Base-by-base conservation (phyloP, 805 yeast genomes). In the Candida ipomoeae region DNA sequence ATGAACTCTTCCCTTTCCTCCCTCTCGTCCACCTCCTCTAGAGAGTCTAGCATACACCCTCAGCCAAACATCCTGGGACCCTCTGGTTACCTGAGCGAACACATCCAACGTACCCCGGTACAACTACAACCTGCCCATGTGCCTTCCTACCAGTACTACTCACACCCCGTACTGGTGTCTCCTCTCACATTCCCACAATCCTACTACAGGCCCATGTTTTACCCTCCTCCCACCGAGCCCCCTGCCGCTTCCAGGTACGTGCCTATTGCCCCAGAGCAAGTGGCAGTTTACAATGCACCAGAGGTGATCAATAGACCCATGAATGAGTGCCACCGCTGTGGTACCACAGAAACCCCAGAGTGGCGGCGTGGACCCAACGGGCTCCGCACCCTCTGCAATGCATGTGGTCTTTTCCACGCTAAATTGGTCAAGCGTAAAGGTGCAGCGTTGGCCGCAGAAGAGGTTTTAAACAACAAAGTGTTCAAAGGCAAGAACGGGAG, bases 281-380 rank as follows among this genome's bases (percentile, higher is more conserved):
- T 21, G 36, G 32, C 32, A 11, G 42, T 46, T 8, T 51, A 48
- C 47, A 48, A 38, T 26, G 52, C 48, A 11, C 54, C 59, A 4
- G 62, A 56, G 29, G 51, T 57, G 20, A 48, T 55, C 37, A 53
- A 52, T 45, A 54, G 52, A 50, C 65, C 67, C 32, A 61, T 58
- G 48, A 70, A 72, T 52, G 68, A 66, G 53, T 73, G 78, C 49
- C 77, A 73, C 49, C 57, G 78, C 32, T 73, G 78, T 52, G 77
- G 77, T 14, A 73, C 77, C 34, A 72, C 76, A 1, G 77, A 73
- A 50, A 71, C 77, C 1, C 77, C 75, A 6, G 77, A 71, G 56
- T 71, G 77, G 77, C 60, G 77, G 48, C 60, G 75, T 41, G 77
- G 77, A 3, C 77, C 77, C 10, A 69, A 70, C 41, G 77, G 77